Base-by-base conservation (phyloP, 306 rosid genomes). In the Castanea crenata region DNA sequence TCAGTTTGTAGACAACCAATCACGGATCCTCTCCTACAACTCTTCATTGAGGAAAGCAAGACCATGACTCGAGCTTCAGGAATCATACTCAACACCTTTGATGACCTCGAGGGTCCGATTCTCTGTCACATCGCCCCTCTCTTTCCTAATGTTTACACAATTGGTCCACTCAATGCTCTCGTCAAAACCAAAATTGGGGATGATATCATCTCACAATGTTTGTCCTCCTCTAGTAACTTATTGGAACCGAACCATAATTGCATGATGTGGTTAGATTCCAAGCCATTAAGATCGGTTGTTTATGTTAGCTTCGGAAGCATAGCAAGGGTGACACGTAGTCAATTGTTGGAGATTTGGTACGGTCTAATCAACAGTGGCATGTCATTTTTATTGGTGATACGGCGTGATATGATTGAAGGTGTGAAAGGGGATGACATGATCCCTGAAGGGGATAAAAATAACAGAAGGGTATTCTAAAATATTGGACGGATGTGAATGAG, bases 291-390 rank as follows among this genome's bases (percentile, higher is more conserved):
- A 21, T 85, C 88, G 0, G 89, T 85, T 5, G 8, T 85, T 12
- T 83, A 85, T 23, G 86, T 82, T 1, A 88, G 91, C 65, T 88
- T 88, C 11, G 89, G 91, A 0, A 85, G 87, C 69, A 11, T 81
- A 9, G n/a, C 76, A 1, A 69, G n/a, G 0, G 1, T 78, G 19
- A 27, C 46, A 1, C 44, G 23, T 2, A 34, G 34, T 0, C 9
- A 78, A 21, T 10, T 85, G 4, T 16, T 74, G 44, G 91, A 88
- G 86, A 68, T 87, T 1, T 88, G 89, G 89, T 29, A 83, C 2
- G 86, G 91, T 13, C 27, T 88, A 56, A 83, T 79, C 34, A 76
- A 83, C 3, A 83, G 85, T 51, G 27, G 80, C 5, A 70, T 19
- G 46, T 34, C 54, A 16, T 88, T 88, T 63, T 18, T 83, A 73